A percentile compares a stretch with the other conserved stretches of the same genome.
phyloP scores from a whole-genome alignment of 371 early-diverging fungal genomes.

The Mucor irregularis region DNA sequence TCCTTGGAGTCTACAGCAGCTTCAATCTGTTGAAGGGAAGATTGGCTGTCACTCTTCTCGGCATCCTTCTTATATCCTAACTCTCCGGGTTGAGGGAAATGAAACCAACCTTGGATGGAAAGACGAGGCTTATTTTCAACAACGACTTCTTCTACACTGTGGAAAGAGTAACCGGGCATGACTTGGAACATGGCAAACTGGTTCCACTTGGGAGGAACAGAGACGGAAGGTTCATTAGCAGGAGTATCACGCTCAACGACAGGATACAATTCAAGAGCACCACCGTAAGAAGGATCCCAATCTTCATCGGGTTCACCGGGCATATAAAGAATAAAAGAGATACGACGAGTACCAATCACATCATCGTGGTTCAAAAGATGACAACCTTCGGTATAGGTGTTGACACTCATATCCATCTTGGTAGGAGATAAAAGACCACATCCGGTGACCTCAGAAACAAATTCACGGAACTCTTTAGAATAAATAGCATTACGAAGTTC shows the following conservation, averaged over 20 bases:
- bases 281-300: slow-evolving; percentile 65
- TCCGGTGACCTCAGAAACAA: slow-evolving; percentile 64
- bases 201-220: slow-evolving; percentile 73
- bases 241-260: slow-evolving; percentile 63
- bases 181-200: slow-evolving; percentile 78
- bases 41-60: slow-evolving; percentile 32
- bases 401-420: slow-evolving; percentile 70
- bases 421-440: slow-evolving; percentile 67
- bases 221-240: slow-evolving; percentile 55
- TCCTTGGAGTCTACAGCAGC: slow-evolving; percentile 10
- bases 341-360: slow-evolving; percentile 75
- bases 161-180: slow-evolving; percentile 76
- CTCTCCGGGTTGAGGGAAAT: slow-evolving; percentile 65
- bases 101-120: slow-evolving; percentile 81
- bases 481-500: slow-evolving; percentile 70
- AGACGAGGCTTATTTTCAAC: slow-evolving; percentile 57
- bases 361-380: slow-evolving; percentile 81
- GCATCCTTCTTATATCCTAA: slow-evolving; percentile 51
- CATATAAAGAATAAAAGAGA: slow-evolving; percentile 78
- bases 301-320: slow-evolving; percentile 60
- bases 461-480: slow-evolving; percentile 67
- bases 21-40: slow-evolving; percentile 54
- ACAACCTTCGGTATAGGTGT: slow-evolving; percentile 64
- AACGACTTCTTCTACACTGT: slow-evolving; percentile 77
- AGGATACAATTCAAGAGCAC: slow-evolving; percentile 77